A percentile compares a stretch with the other conserved stretches of the same genome.
These are phyloP conservation scores for Zopfochytrium polystomum DNA, from an alignment of 371 early-diverging fungal species.

Conservation along the genomic window DNA sequence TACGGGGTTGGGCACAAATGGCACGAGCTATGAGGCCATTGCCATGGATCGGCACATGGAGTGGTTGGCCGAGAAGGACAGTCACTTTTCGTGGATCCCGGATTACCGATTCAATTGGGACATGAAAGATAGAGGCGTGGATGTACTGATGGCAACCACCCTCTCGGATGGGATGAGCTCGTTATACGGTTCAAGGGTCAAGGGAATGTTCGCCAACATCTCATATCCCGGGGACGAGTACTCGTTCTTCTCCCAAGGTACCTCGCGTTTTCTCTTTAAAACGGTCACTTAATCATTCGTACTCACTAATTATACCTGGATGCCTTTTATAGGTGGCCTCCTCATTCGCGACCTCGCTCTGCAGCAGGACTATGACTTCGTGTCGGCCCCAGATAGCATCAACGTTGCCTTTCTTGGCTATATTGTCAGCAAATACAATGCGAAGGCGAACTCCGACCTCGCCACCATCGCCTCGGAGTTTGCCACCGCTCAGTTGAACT, in stretches of 20 bases:
- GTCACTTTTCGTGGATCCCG: not conserved
- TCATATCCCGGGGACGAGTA: not conserved
- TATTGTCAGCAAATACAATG: not conserved
- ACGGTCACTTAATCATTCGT: too few relatives aligned
- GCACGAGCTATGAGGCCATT: not conserved
- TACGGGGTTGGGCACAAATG: not conserved
- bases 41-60: too few relatives aligned
- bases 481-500: not conserved
- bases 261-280: too few relatives aligned
- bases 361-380: too few relatives aligned
- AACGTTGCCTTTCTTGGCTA: not conserved
- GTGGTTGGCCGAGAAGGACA: not conserved
- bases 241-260: not conserved
- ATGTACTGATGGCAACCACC: conserved; percentile 3
- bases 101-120: not conserved
- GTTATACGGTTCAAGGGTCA: too few relatives aligned
- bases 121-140: not conserved
- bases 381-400: not conserved
- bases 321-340: not conserved
- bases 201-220: not conserved
- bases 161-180: not conserved
- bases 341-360: not conserved
- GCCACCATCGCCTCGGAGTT: not conserved
- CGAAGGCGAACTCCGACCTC: not conserved
- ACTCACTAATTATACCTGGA: not conserved